phyloP scores from a whole-genome alignment of 2,329 filamentous ascomycete species.

The Ophiostoma ips region DNA sequence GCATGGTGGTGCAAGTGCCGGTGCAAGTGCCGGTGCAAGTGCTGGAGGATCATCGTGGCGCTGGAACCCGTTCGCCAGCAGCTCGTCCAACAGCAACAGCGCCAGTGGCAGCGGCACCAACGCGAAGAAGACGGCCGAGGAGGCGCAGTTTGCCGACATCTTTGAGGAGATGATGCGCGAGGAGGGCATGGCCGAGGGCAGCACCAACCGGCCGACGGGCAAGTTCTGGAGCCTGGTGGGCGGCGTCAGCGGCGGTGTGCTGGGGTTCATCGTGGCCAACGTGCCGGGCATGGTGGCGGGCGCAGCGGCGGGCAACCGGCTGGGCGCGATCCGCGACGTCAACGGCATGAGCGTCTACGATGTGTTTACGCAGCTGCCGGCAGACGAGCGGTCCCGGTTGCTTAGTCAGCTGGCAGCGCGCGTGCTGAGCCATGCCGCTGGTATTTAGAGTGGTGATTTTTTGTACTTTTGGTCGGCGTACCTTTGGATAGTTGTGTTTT shows the following conservation, averaged over 20 bases:
- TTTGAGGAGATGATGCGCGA: slow-evolving; percentile 87
- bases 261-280: slow-evolving; percentile 93
- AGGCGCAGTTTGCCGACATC: slow-evolving; percentile 74
- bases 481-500: not conserved
- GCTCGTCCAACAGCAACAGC: slow-evolving; percentile 16
- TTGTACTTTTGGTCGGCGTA: not conserved
- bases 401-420: slow-evolving; percentile 74
- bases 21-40: slow-evolving; percentile 18
- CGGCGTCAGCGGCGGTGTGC: slow-evolving; percentile 70
- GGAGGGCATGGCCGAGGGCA: slow-evolving; percentile 66
- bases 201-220: slow-evolving; percentile 43
- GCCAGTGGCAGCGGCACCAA: slow-evolving; percentile 15
- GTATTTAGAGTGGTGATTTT: slow-evolving; percentile 19
- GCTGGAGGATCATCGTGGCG: slow-evolving; percentile 55
- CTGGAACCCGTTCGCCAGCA: slow-evolving; percentile 43
- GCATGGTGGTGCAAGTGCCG: not conserved
- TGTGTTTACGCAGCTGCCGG: slow-evolving; percentile 80
- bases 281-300: slow-evolving; percentile 80
- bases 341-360: slow-evolving; percentile 91
- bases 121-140: slow-evolving; percentile 37
- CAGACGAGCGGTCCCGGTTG: slow-evolving; percentile 65
- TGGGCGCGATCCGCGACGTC: slow-evolving; percentile 81
- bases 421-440: slow-evolving; percentile 70
- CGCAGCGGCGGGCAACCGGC: slow-evolving; percentile 77
- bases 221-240: slow-evolving; percentile 83